Evolutionary conservation across 768 basidiomycete species (phyloP), one percentile per base, ranked within the genome.

Genomic region (Mycena rosella): DNA sequence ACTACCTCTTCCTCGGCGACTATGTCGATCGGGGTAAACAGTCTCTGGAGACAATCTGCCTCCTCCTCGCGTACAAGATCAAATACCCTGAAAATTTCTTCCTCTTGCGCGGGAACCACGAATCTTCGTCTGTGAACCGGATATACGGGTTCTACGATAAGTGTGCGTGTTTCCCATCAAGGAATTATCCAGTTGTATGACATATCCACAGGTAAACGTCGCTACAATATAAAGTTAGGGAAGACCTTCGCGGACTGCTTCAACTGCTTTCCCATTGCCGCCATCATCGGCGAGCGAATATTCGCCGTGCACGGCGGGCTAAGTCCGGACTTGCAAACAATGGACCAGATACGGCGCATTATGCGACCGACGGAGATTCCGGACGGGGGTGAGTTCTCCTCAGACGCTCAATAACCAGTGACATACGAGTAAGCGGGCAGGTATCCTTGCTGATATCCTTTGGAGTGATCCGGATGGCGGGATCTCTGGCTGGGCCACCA

Each of bases 61-160:
- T 99, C 48, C 87, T 99, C 65, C 91, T 99, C 71, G 96, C 97
- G 48, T 99, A 99, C 93, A 99, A 99, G 89, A 97, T 97, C 88
- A 99, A 99, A 87, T 99, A 98, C 86, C 97, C 97, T 60, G 97
- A 99, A 89, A 99, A 99, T 86, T 99, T 99, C 85, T 99, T 99
- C 86, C 96, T 99, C 79, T 88, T 99, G 70, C 87, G 97, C 76
- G 97, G 97, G 74, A 99, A 99, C 84, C 97, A 99, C 81, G 97
- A 99, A 82, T 98, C 97, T 78, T 96, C 97, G 70, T 96, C 94
- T 81, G 98, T 99, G 84, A 99, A 98, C 86, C 88, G 97, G 79
- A 98, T 99, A 82, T 99, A 99, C 81, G 97, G 97, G 65, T 99
- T 99, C 83, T 99, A 99, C 82, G 97, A 99, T 78, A 97, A 99